Evolutionary conservation across 2,329 filamentous ascomycete species (phyloP).

Genomic region (Scytalidium sp.): DNA sequence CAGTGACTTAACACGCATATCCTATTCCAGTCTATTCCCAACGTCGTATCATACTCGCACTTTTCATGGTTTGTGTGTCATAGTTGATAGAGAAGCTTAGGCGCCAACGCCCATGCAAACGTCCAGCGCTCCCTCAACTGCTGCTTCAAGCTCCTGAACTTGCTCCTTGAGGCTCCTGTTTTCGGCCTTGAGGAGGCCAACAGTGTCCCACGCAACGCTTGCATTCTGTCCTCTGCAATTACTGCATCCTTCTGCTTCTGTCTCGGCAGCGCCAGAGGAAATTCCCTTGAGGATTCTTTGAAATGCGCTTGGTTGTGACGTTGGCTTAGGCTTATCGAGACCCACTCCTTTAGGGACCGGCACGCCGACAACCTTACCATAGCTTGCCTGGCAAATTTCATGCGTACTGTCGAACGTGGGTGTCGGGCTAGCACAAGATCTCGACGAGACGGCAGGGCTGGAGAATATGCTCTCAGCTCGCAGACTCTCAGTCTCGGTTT

Average conservation of each 20-base stretch:
- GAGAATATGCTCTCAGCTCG: conserved; percentile 53
- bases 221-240: conserved; percentile 59
- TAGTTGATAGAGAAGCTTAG: not conserved
- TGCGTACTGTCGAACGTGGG: conserved; percentile 13
- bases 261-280: conserved; percentile 20
- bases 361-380: conserved; percentile 15
- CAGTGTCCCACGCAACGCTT: conserved; percentile 63
- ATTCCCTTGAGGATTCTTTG: conserved; percentile 47
- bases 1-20: no score
- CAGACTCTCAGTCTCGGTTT: conserved; percentile 54
- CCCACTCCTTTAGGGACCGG: conserved; percentile 5
- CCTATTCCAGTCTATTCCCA: not conserved
- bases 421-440: conserved; percentile 9
- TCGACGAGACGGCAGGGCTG: conserved; percentile 44
- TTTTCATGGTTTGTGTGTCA: not conserved
- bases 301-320: conserved; percentile 41
- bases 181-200: conserved; percentile 58
- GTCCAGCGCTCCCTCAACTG: conserved; percentile 59
- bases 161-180: conserved; percentile 59
- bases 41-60: not conserved
- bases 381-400: conserved; percentile 17
- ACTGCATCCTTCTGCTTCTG: conserved; percentile 36
- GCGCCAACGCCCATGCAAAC: conserved; percentile 3
- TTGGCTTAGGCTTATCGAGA: conserved; percentile 17
- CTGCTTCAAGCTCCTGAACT: conserved; percentile 56